phyloP scores from a whole-genome alignment of 345 rosid genomes.

The Salix koriyanagi region DNA sequence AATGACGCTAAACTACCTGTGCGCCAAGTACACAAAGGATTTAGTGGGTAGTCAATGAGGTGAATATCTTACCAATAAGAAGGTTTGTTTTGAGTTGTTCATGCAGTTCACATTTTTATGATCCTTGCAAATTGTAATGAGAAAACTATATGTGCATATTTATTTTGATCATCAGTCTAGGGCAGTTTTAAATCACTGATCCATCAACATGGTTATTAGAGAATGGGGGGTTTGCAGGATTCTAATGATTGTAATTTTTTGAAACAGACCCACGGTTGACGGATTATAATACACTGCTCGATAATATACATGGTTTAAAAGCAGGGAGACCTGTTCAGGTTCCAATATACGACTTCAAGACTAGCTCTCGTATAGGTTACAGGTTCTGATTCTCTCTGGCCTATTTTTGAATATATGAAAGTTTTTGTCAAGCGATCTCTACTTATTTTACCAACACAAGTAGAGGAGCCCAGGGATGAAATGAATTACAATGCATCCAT shows the following conservation, averaged over 20 bases:
- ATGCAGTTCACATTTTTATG: not conserved
- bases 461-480: not conserved
- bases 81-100: not conserved
- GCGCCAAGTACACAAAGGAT: not conserved
- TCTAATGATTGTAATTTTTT: slow-evolving; percentile 31
- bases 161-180: slow-evolving; percentile 1
- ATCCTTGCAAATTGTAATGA: not conserved
- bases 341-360: slow-evolving; percentile 91
- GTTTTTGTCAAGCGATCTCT: slow-evolving; percentile 2
- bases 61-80: not conserved
- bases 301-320: slow-evolving; percentile 72
- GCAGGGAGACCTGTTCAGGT: slow-evolving; percentile 86
- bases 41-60: not conserved
- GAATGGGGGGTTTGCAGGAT: slow-evolving; percentile 14
- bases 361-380: slow-evolving; percentile 83
- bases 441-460: not conserved
- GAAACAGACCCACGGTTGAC: slow-evolving; percentile 91
- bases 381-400: slow-evolving; percentile 44
- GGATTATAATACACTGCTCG: slow-evolving; percentile 85
- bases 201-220: slow-evolving; percentile 14
- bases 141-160: not conserved
- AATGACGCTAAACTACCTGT: not conserved
- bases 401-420: slow-evolving; percentile 7
- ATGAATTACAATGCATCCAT: not conserved
- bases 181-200: slow-evolving; percentile 1